Evolutionary conservation across 1,284 basidiomycete species (phyloP), one percentile per base, ranked within the genome.

Genomic region (Pseudozyma tsukubaensis): DNA sequence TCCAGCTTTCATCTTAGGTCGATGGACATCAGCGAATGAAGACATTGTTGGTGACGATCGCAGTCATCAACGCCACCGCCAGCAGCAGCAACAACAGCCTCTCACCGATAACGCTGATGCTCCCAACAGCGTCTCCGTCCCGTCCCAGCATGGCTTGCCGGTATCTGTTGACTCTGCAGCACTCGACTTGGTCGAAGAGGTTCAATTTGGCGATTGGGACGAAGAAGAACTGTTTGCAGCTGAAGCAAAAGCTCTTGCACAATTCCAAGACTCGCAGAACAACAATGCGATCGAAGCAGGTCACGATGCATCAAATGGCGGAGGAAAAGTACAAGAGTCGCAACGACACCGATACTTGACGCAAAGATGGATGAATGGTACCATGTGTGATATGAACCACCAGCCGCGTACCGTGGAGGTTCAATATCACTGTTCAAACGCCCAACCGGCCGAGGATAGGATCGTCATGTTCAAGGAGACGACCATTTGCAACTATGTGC

Each of bases 391-490:
- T 50, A 70, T 76, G 60, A 81, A 71, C 40, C 63, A 75, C 43
- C 74, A 82, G 50, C 75, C 67, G 11, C 54, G 80, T 2, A 74
- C 57, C 7, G 66, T 78, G 36, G 80, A 82, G 60, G 77, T 82
- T 8, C 79, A 79, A 55, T 81, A 65, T 42, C 78, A 78, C 59
- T 81, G 80, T 52, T 65, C 72, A 16, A 49, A 62, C 47, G 47
- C 60, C 47, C 61, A 70, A 40, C 59, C 62, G 10, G 52, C 60
- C 37, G 67, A 66, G 12, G 77, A 77, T 34, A 60, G 78, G 6
- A 82, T 82, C 48, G 59, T 73, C 39, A 64, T 78, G 50, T 65
- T 82, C 53, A 81, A 81, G 59, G 80, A 82, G 63, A 79, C 77
- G 18, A 82, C 79, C 13, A 81, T 74, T 29, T 82, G 80, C 68